phyloP scores from a whole-genome alignment of 2,329 filamentous ascomycete species.

The Colletotrichum eleusines region DNA sequence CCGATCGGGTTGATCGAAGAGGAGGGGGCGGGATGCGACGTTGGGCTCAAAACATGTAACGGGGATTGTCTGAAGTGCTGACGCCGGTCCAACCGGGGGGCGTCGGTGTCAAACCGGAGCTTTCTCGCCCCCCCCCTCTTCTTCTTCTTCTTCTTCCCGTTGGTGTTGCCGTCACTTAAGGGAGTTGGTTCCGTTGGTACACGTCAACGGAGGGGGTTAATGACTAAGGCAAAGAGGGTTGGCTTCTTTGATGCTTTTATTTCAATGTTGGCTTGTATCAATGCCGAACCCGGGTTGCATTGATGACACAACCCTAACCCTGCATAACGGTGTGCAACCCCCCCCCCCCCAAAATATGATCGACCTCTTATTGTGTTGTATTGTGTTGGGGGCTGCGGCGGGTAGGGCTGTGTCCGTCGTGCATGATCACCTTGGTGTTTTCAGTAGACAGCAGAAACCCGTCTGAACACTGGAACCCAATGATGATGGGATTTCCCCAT shows the following conservation, averaged over 20 bases:
- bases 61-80: conserved; percentile 25
- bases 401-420: background rate
- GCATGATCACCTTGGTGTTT: background rate
- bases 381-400: too few relatives aligned
- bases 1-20: background rate
- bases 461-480: background rate
- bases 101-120: conserved; percentile 8
- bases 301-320: conserved; percentile 20
- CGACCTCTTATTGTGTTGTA: background rate
- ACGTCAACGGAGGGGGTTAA: background rate
- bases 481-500: background rate
- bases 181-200: too few relatives aligned
- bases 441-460: background rate
- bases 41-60: conserved; percentile 21
- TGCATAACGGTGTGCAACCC: conserved; percentile 19
- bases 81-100: conserved; percentile 8
- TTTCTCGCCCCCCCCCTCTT: background rate
- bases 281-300: background rate
- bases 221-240: conserved; percentile 25
- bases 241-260: background rate
- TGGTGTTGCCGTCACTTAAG: conserved; percentile 23
- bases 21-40: conserved; percentile 8
- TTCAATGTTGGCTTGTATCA: too few relatives aligned
- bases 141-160: background rate
- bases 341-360: background rate